Base-by-base conservation (phyloP, 805 yeast species). In the Nakazawaea peltata region DNA sequence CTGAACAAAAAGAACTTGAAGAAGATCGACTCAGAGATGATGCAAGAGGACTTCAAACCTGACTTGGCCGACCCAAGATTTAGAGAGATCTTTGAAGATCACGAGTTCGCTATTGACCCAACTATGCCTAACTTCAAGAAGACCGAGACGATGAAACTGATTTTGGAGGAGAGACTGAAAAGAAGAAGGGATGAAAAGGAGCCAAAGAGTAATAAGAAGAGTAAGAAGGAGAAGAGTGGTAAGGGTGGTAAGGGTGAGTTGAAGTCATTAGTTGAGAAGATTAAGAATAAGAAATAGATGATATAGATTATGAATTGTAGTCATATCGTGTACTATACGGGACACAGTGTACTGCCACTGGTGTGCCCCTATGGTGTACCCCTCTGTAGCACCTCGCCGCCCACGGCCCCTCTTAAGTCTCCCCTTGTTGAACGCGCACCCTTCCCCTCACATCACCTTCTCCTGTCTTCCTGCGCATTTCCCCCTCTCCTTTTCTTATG, bases 71-170 rank as follows among this genome's bases (percentile, higher is more conserved):
- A 92, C 65, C 77, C 81, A 12, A 79, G 98, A 61, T 92, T 92
- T 65, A 69, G 69, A 31, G 94, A 81, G 44, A 66, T 87, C 44
- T 85, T 80, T 51, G 86, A 86, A 49, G 79, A 76, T 42, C 95
- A 84, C 43, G 92, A 81, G 42, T 92, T 76, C 59, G 96, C 96
- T 10, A 87, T 94, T 53, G 98, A 94, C 58, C 94, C 97, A 16
- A 79, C 94, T 15, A 77, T 70, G 50, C 82, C 94, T n/a, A 95
- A 85, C 54, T 90, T 74, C 67, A 87, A 83, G 62, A 76, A 80
- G 57, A 88, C 97, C 1, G 63, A 74, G 13, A 86, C 92, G 18
- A 88, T 90, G 95, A 78, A 80, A 52, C 69, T 79, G 55, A 72
- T 92, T 38, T 59, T 92, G 62, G 67, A 74, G 30, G 95, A 87